A percentile compares a stretch with the other conserved stretches of the same genome.
Evolutionary conservation across 495 filamentous ascomycete genomes (phyloP).

Genomic region (Penicillium turbatum): DNA sequence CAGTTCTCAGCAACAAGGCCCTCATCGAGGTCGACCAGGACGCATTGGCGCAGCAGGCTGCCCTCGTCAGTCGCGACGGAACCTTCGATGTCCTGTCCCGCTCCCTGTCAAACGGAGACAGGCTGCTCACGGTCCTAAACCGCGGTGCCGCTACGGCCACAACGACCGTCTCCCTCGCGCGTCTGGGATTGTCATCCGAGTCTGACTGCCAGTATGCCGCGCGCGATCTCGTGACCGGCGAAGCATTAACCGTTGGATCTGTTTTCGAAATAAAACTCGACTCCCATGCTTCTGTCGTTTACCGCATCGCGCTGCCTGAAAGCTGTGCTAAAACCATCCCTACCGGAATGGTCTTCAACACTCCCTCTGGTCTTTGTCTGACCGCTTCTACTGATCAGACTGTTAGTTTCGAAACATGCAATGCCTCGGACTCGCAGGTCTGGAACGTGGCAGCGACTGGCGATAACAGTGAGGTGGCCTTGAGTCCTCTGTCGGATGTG

Average conservation of each 20-base stretch:
- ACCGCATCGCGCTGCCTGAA: slow-evolving; percentile 19
- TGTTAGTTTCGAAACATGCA: slow-evolving; percentile 23
- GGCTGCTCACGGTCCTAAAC: slow-evolving; percentile 33
- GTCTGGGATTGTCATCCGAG: slow-evolving; percentile 20
- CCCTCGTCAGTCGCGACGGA: slow-evolving; percentile 34
- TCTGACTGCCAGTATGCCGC: slow-evolving; percentile 17
- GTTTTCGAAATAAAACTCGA: slow-evolving; percentile 19
- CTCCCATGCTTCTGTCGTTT: slow-evolving; percentile 28
- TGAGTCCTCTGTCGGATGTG: slow-evolving; percentile 24
- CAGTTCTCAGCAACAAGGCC: slow-evolving; percentile 32
- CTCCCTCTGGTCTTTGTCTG: slow-evolving; percentile 28
- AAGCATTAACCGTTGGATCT: slow-evolving; percentile 2
- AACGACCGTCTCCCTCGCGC: slow-evolving; percentile 14
- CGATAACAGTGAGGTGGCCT: slow-evolving; percentile 12
- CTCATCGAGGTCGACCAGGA: slow-evolving; percentile 42
- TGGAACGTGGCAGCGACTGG: slow-evolving; percentile 21
- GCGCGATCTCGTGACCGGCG: slow-evolving; percentile 23
- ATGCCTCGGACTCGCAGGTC: slow-evolving; percentile 23
- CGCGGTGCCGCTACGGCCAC: slow-evolving; percentile 18
- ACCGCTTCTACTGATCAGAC: slow-evolving; percentile 14
- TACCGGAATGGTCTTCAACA: slow-evolving; percentile 35
- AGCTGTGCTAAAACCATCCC: slow-evolving; percentile 17
- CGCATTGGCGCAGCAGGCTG: slow-evolving; percentile 36
- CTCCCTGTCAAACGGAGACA: slow-evolving; percentile 28
- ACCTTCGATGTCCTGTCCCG: slow-evolving; percentile 31